phyloP scores from a whole-genome alignment of 2,329 filamentous ascomycete species.

The Curvularia eragrostidis region DNA sequence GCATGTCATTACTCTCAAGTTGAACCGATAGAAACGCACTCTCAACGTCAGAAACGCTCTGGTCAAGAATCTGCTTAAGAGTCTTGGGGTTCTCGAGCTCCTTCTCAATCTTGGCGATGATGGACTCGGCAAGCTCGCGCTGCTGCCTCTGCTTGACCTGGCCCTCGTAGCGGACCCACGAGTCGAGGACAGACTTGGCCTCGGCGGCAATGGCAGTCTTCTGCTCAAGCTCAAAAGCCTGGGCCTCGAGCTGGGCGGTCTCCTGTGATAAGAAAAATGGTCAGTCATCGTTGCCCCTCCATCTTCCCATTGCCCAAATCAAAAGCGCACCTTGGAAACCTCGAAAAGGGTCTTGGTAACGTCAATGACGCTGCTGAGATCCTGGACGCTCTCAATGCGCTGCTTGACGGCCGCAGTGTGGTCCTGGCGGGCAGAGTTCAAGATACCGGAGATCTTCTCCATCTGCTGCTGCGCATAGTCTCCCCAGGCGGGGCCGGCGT shows the following conservation, averaged over 20 bases:
- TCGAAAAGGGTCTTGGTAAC: slow-evolving; percentile 97
- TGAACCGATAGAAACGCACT: slow-evolving; percentile 63
- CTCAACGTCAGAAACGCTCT: slow-evolving; percentile 95
- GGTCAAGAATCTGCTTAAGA: slow-evolving; percentile 96
- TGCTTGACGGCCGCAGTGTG: slow-evolving; percentile 95
- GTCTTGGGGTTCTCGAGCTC: slow-evolving; percentile 98
- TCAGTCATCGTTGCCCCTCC: slow-evolving; percentile 34
- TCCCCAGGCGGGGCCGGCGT: slow-evolving; percentile 88
- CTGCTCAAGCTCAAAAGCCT: slow-evolving; percentile 98
- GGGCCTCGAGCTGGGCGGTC: slow-evolving; percentile 92
- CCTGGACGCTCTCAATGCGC: slow-evolving; percentile 91
- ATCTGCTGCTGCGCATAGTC: slow-evolving; percentile 91
- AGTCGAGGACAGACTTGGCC: slow-evolving; percentile 95
- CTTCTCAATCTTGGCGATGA: slow-evolving; percentile 98
- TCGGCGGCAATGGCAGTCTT: slow-evolving; percentile 88
- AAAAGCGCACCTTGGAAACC: slow-evolving; percentile 84
- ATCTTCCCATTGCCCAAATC: slow-evolving; percentile 27
- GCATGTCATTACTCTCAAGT: background rate
- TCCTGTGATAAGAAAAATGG: slow-evolving; percentile 70
- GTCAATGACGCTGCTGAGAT: slow-evolving; percentile 92
- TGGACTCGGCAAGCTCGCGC: slow-evolving; percentile 86
- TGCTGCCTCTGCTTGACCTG: slow-evolving; percentile 99
- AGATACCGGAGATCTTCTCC: slow-evolving; percentile 91
- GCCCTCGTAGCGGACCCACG: slow-evolving; percentile 97
- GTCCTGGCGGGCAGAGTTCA: slow-evolving; percentile 92